Percentiles rank a stretch among this genome's conserved stretches.
Conservation (phyloP, 148 eudicot genomes). For the Polygonum aviculare region DNA sequence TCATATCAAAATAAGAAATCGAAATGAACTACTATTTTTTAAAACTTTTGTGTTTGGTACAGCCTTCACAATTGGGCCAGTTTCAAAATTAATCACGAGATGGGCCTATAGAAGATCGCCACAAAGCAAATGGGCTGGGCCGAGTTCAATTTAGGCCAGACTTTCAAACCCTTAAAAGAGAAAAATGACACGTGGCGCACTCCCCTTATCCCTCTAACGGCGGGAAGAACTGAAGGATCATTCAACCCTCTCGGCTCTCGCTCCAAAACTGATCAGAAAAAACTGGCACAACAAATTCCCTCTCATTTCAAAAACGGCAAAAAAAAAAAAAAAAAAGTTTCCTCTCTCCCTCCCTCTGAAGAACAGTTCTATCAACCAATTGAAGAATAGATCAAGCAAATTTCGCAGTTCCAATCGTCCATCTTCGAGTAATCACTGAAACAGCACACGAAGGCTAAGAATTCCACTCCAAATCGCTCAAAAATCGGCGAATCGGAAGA, state of each 20-base stretch:
- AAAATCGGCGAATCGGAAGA: neutral
- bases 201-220: neutral
- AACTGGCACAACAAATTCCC: neutral
- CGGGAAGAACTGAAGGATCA: neutral
- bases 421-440: too few species aligned
- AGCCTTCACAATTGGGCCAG: neutral
- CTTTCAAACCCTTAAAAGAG: neutral
- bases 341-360: neutral
- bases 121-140: too few species aligned
- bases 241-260: neutral
- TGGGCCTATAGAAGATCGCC: neutral
- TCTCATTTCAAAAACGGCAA: neutral
- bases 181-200: neutral
- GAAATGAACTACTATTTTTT: too few species aligned
- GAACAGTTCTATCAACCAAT: neutral
- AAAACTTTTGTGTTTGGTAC: too few species aligned
- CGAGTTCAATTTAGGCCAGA: neutral
- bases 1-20: too few species aligned
- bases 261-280: neutral
- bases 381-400: neutral
- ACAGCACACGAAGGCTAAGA: too few species aligned
- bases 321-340: neutral
- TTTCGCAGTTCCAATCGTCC: too few species aligned
- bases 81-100: neutral
- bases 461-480: neutral